Conservation (phyloP, 495 filamentous ascomycete species). For the Aspergillus diversus region DNA sequence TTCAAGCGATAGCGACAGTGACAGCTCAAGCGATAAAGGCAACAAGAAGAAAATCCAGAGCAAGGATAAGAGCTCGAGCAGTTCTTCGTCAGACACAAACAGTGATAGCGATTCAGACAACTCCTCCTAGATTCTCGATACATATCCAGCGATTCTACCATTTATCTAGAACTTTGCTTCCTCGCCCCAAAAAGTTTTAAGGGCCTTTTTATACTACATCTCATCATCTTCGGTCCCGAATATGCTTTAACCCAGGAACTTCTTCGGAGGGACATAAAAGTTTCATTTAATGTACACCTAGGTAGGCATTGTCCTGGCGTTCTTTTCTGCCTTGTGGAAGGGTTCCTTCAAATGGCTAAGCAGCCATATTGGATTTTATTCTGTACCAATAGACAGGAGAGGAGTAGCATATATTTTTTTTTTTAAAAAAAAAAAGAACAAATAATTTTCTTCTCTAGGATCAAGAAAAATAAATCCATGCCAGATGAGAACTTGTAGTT, state of each 20-base stretch:
- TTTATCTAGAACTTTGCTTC: neutral
- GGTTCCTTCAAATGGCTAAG: too few relatives aligned
- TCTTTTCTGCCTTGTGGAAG: too few relatives aligned
- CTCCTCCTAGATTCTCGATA: constrained; percentile 12
- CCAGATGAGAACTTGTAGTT: neutral
- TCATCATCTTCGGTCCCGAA: too few relatives aligned
- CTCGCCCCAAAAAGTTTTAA: neutral
- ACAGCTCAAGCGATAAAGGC: constrained; percentile 7
- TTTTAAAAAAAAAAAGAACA: too few relatives aligned
- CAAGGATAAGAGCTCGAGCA: constrained; percentile 12
- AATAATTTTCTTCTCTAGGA: neutral
- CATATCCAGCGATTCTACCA: neutral
- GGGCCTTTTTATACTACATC: neutral
- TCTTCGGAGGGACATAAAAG: too few relatives aligned
- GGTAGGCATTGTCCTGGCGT: too few relatives aligned
- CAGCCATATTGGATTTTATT: too few relatives aligned
- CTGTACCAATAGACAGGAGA: too few relatives aligned
- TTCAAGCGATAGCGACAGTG: constrained; percentile 33
- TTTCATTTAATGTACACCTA: too few relatives aligned
- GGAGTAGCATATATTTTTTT: too few relatives aligned
- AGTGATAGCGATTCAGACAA: constrained; percentile 28
- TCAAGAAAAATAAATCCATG: neutral
- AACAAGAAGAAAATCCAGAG: neutral
- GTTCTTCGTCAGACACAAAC: constrained; percentile 22
- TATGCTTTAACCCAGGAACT: too few relatives aligned